These are phyloP conservation scores for Coniochaeta sp. DNA, from an alignment of 2,329 filamentous ascomycete genomes.

Conservation along the genomic window DNA sequence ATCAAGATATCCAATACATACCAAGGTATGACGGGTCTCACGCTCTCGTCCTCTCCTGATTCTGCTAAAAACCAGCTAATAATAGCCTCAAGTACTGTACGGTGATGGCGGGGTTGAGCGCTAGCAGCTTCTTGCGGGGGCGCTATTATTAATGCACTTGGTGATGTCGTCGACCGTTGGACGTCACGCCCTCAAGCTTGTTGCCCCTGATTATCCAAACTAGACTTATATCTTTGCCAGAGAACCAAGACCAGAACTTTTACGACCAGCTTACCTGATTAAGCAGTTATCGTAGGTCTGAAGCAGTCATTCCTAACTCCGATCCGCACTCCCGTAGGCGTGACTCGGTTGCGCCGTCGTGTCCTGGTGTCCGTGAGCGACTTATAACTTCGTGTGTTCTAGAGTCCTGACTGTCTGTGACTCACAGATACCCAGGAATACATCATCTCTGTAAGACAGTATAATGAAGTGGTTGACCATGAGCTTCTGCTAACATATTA, in stretches of 20 bases:
- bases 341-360: too few relatives aligned
- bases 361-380: too few relatives aligned
- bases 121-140: not conserved
- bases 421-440: too few relatives aligned
- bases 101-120: not conserved
- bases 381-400: not conserved
- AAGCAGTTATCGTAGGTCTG: too few relatives aligned
- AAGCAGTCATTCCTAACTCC: not conserved
- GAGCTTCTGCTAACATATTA: not conserved
- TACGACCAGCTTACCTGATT: not conserved
- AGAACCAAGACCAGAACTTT: not conserved
- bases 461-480: not conserved
- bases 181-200: not conserved
- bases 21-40: too few relatives aligned
- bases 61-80: too few relatives aligned
- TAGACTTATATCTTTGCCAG: not conserved
- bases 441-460: too few relatives aligned
- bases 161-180: not conserved
- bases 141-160: not conserved
- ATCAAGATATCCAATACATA: too few relatives aligned
- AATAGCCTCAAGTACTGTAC: too few relatives aligned
- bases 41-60: too few relatives aligned
- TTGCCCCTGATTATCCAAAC: not conserved
- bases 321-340: not conserved
- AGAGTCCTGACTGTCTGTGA: not conserved